These are phyloP conservation scores for Barbarea vulgaris DNA, from an alignment of 345 rosid genomes.

Conservation along the genomic window DNA sequence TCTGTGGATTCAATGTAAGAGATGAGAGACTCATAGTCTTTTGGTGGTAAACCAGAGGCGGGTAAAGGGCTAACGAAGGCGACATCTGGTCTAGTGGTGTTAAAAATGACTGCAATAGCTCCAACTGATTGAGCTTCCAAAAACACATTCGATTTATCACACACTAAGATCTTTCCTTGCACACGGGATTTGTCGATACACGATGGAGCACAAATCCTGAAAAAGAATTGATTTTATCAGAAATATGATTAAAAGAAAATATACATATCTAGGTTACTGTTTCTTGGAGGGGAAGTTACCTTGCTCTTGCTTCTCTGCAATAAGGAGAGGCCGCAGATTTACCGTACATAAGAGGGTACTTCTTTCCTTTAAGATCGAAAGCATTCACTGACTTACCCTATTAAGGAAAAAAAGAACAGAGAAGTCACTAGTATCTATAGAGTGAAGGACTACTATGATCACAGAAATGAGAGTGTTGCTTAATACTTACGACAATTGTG, in stretches of 20 bases:
- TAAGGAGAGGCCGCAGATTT: constrained; percentile 1
- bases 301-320: background rate
- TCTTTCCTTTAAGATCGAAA: constrained; percentile 35
- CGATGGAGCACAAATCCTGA: constrained; percentile 32
- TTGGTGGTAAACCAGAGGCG: background rate
- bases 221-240: background rate
- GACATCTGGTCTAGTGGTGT: background rate
- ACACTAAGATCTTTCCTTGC: constrained; percentile 49
- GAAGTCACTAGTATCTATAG: background rate
- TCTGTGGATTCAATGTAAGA: constrained; percentile 35
- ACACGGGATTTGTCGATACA: constrained; percentile 35
- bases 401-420: background rate
- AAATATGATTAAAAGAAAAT: background rate
- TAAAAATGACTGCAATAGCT: constrained; percentile 37
- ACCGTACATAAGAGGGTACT: constrained; percentile 39
- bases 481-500: constrained; percentile 44
- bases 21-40: constrained; percentile 3
- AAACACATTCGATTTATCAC: background rate
- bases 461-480: background rate
- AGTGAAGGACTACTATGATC: background rate
- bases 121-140: background rate
- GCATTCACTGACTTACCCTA: constrained; percentile 51
- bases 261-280: background rate
- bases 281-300: constrained; percentile 15
- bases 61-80: constrained; percentile 34